Percentiles rank a stretch among this genome's conserved stretches.
These are phyloP conservation scores for Penicillium crystallinum DNA, from an alignment of 495 filamentous ascomycete species.

Conservation along the genomic window DNA sequence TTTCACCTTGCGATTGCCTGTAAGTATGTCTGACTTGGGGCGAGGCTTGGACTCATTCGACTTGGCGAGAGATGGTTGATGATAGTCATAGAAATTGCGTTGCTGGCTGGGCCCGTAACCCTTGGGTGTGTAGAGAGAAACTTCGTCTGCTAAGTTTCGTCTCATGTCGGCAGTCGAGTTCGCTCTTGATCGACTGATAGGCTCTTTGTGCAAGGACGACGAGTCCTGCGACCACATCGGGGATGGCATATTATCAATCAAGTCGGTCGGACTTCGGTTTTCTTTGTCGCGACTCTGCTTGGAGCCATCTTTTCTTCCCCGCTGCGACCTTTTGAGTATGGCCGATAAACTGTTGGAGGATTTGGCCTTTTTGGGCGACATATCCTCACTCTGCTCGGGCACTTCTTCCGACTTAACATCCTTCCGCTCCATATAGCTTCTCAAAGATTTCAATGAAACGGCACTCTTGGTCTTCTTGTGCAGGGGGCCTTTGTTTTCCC, in stretches of 20 bases:
- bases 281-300: slow-evolving; percentile 66
- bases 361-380: slow-evolving; percentile 75
- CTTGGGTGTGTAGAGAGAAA: slow-evolving; percentile 55
- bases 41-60: slow-evolving; percentile 34
- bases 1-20: slow-evolving; percentile 34
- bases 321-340: slow-evolving; percentile 42
- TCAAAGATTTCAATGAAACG: slow-evolving; percentile 58
- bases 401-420: slow-evolving; percentile 44
- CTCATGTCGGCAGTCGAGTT: slow-evolving; percentile 34
- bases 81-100: slow-evolving; percentile 56
- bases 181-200: slow-evolving; percentile 17
- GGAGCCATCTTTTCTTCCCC: slow-evolving; percentile 37
- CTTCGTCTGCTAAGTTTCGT: slow-evolving; percentile 50
- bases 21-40: slow-evolving; percentile 51
- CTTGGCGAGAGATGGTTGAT: slow-evolving; percentile 50
- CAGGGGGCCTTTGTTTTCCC: slow-evolving; percentile 29
- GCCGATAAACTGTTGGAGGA: slow-evolving; percentile 72
- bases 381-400: slow-evolving; percentile 26
- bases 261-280: slow-evolving; percentile 55
- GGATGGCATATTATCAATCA: slow-evolving; percentile 49
- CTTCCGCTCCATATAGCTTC: slow-evolving; percentile 51
- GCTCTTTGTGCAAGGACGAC: slow-evolving; percentile 39
- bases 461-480: slow-evolving; percentile 65
- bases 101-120: slow-evolving; percentile 61
- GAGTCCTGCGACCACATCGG: slow-evolving; percentile 77